A percentile compares a stretch with the other conserved stretches of the same genome.
phyloP scores from a whole-genome alignment of 2,329 filamentous ascomycete genomes.

The Thielaviopsis musarum region DNA sequence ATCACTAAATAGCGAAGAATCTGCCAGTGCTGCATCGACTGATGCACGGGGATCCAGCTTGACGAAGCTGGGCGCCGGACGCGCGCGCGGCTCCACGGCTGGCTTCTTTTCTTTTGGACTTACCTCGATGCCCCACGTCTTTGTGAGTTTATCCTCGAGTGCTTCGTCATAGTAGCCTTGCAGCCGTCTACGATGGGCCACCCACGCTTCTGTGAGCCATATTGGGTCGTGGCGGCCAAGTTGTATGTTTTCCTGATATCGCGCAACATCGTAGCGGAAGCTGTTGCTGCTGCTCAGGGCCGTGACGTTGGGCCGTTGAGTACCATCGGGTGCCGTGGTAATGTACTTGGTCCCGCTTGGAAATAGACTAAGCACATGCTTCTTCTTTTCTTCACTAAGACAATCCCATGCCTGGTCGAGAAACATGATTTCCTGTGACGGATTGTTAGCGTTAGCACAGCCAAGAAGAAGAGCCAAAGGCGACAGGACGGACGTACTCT shows the following conservation, averaged over 20 bases:
- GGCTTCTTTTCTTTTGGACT: not conserved
- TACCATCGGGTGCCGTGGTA: slow-evolving; percentile 19
- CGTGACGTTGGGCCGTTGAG: slow-evolving; percentile 25
- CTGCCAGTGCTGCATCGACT: not conserved
- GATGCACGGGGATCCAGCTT: not conserved
- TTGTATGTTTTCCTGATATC: slow-evolving; percentile 28
- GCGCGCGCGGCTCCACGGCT: not conserved
- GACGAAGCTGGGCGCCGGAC: not conserved
- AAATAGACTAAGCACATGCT: slow-evolving; percentile 2
- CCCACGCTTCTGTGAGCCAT: slow-evolving; percentile 36
- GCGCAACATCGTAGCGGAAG: slow-evolving; percentile 30
- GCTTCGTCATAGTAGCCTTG: slow-evolving; percentile 34
- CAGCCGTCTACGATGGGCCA: slow-evolving; percentile 31
- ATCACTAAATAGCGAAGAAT: not conserved
- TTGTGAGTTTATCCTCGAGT: slow-evolving; percentile 27
- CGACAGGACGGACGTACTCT: not conserved
- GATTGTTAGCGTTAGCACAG: not conserved
- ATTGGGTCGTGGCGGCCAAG: slow-evolving; percentile 33
- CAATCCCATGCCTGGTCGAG: slow-evolving; percentile 5
- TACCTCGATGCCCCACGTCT: slow-evolving; percentile 25
- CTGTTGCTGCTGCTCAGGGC: slow-evolving; percentile 29
- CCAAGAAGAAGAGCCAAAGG: not conserved
- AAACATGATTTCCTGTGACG: slow-evolving; percentile 7
- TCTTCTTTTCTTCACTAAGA: not conserved
- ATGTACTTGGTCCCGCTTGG: slow-evolving; percentile 18